These are phyloP conservation scores for Ailanthus altissimus DNA, from an alignment of 345 rosid species.

Conservation along the genomic window DNA sequence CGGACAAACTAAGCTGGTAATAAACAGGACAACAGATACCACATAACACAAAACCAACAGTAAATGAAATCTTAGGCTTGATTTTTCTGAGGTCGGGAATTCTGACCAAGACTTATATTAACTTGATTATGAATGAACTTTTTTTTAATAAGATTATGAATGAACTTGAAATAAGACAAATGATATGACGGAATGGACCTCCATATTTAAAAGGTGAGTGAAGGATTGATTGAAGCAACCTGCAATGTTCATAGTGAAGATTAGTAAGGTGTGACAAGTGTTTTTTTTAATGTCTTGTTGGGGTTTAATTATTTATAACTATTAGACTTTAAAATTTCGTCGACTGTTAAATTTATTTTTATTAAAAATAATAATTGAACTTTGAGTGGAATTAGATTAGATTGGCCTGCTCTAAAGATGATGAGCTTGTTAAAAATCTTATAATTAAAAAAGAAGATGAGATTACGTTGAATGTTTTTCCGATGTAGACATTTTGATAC, in stretches of 20 bases:
- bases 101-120: not conserved
- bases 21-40: too few species aligned
- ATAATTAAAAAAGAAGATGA: too few species aligned
- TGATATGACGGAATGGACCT: conserved; percentile 17
- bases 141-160: not conserved
- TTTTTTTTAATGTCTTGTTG: not conserved
- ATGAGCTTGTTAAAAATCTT: too few species aligned
- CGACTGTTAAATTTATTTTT: too few species aligned
- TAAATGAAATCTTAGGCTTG: not conserved
- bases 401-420: too few species aligned
- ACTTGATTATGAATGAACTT: not conserved
- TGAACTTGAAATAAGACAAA: not conserved
- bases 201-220: conserved; percentile 36
- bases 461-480: too few species aligned
- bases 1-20: not conserved
- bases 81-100: not conserved
- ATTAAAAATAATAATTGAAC: too few species aligned
- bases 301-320: not conserved
- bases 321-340: too few species aligned
- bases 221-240: conserved; percentile 18
- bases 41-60: not conserved
- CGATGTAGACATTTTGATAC: too few species aligned
- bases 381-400: too few species aligned
- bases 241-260: conserved; percentile 10
- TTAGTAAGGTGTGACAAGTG: conserved; percentile 3